A percentile compares a stretch with the other conserved stretches of the same genome.
phyloP scores from a whole-genome alignment of 345 rosid species.

The Durio zibethinus region DNA sequence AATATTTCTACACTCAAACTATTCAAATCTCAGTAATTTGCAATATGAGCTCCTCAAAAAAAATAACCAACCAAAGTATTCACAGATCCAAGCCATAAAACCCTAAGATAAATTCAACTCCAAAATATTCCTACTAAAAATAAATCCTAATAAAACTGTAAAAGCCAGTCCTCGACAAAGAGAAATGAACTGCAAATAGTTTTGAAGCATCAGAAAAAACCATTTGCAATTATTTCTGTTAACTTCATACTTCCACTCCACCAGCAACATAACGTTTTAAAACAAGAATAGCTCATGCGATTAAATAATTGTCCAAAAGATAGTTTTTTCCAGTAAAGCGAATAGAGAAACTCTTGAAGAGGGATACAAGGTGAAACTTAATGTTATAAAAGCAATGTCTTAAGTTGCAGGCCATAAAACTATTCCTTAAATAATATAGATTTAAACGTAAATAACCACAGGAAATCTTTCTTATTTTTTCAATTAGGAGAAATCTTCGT shows the following conservation, averaged over 20 bases:
- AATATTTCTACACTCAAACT: not conserved
- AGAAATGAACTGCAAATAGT: not conserved
- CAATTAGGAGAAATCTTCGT: not conserved
- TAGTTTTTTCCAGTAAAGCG: not conserved
- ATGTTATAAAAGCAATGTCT: not conserved
- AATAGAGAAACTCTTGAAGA: conserved; percentile 11
- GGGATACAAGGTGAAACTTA: not conserved
- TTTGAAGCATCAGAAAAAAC: not conserved
- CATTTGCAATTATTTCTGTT: not conserved
- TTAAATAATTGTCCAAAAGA: not conserved
- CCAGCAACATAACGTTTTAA: too few species aligned
- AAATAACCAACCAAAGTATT: not conserved
- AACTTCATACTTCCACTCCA: not conserved
- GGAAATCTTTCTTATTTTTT: too few species aligned
- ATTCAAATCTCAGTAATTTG: not conserved
- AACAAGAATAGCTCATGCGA: conserved; percentile 5
- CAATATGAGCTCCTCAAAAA: not conserved
- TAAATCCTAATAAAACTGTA: not conserved
- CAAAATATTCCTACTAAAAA: not conserved
- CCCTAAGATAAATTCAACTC: not conserved
- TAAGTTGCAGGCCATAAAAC: not conserved
- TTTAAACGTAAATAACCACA: not conserved
- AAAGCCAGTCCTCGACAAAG: not conserved
- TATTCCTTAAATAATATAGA: not conserved
- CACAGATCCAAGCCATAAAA: not conserved